Evolutionary conservation across 169 alveolate species (phyloP), one percentile per base, ranked within the genome.

Genomic region (Sarcocystis neurona): DNA sequence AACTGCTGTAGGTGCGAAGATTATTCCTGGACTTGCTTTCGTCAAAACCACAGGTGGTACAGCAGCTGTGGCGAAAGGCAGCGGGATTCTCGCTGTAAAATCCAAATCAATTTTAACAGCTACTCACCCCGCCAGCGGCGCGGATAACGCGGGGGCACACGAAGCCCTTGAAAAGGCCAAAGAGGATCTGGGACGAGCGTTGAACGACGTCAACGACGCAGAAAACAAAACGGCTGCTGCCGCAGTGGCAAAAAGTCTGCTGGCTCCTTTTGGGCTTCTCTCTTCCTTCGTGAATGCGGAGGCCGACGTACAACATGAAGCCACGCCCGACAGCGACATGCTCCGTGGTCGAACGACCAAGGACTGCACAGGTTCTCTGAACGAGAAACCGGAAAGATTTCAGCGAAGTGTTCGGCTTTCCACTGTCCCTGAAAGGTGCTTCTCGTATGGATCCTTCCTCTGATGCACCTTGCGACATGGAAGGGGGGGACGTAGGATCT

Each of bases 351-450:
- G n/a, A n/a, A n/a, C n/a, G n/a, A n/a, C n/a, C n/a, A n/a, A n/a
- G n/a, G n/a, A n/a, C n/a, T n/a, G n/a, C n/a, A n/a, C n/a, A n/a
- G n/a, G n/a, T n/a, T n/a, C n/a, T n/a, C n/a, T n/a, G n/a, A n/a
- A n/a, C n/a, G n/a, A n/a, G 58, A 72, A n/a, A n/a, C 34, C 58
- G 53, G 82, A 23, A 53, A 37, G 66, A 23, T 12, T n/a, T 43
- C 56, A 72, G 10, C 82, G 82, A n/a, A 48, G 82, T 72, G 82
- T 72, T 15, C 82, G 82, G 10, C 82, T 72, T 15, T 72, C 82
- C 56, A 72, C 82, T 2, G 82, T 72, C 1, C 82, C 82, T 0
- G 82, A 72, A n/a, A 32, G 82, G 56, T 72, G 82, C 53, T 39
- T 34, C 39, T 4, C 6, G 34, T 72, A 72, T 27, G 82, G 82